A percentile compares a stretch with the other conserved stretches of the same genome.
Evolutionary conservation across 106 monocot genomes (phyloP).

Genomic region (Ottelia alismoides): DNA sequence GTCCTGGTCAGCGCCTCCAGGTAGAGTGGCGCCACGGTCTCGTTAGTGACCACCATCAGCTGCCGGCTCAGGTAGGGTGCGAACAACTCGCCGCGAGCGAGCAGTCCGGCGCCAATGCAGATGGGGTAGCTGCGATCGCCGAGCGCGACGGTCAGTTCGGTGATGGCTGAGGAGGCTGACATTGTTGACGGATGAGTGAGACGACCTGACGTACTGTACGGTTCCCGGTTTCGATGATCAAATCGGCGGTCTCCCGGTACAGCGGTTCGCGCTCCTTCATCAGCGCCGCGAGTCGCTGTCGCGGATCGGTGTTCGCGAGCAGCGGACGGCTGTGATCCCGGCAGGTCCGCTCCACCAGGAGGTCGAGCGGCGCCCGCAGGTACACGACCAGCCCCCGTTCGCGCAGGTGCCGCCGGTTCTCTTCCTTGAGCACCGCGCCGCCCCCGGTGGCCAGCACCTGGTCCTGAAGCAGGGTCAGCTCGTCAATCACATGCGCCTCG

Average conservation of each 20-base stretch:
- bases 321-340: not conserved
- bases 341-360: not conserved
- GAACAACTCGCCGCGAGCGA: too few relatives aligned
- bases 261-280: not conserved
- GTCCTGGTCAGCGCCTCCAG: too few relatives aligned
- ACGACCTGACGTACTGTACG: not conserved
- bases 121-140: too few relatives aligned
- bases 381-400: not conserved
- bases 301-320: not conserved
- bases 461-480: not conserved
- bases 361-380: not conserved
- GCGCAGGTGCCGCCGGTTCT: not conserved
- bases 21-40: too few relatives aligned
- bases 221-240: not conserved
- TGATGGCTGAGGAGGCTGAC: not conserved
- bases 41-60: too few relatives aligned
- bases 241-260: not conserved
- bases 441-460: not conserved
- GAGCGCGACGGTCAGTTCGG: not conserved
- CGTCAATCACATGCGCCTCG: not conserved
- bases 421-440: not conserved
- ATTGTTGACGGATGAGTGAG: too few relatives aligned
- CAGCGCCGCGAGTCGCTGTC: not conserved
- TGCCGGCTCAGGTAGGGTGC: too few relatives aligned
- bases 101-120: too few relatives aligned